Evolutionary conservation across 768 basidiomycete species (phyloP).

Genomic region (Leccinum obscurum): DNA sequence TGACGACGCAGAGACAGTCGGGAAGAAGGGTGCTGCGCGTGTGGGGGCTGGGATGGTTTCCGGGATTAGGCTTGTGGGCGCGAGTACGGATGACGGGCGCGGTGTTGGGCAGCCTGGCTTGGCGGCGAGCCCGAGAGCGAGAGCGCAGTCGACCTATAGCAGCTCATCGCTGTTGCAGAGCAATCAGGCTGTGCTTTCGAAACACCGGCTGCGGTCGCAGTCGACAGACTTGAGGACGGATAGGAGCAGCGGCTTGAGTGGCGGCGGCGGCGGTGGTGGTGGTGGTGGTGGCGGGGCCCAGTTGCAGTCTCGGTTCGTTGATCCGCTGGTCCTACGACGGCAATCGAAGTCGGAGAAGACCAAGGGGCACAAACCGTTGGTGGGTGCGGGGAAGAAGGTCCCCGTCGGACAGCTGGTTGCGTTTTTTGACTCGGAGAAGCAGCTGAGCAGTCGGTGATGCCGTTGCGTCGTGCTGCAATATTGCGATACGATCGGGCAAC

Average conservation of each 20-base stretch:
- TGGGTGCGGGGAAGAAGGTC: conserved; percentile 53
- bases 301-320: conserved; percentile 57
- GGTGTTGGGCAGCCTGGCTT: conserved; percentile 11
- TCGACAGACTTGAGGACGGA: conserved; percentile 36
- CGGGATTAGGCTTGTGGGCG: conserved; percentile 30
- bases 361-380: conserved; percentile 42
- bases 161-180: conserved; percentile 30
- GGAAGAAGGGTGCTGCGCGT: conserved; percentile 43
- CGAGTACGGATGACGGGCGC: conserved; percentile 19
- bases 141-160: conserved; percentile 64
- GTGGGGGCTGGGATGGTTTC: conserved; percentile 27
- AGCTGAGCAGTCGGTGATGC: not conserved
- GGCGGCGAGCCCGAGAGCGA: conserved; percentile 33
- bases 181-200: conserved; percentile 27
- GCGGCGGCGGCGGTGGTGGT: not conserved
- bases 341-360: conserved; percentile 50
- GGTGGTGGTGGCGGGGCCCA: conserved; percentile 7
- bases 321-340: conserved; percentile 69
- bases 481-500: not conserved
- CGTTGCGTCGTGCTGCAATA: not conserved
- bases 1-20: conserved; percentile 49
- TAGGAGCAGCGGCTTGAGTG: conserved; percentile 1
- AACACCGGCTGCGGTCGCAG: conserved; percentile 38
- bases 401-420: conserved; percentile 78
- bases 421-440: conserved; percentile 63